Base-by-base conservation (phyloP, 2,329 filamentous ascomycete species). In the Diaporthe helianthi region DNA sequence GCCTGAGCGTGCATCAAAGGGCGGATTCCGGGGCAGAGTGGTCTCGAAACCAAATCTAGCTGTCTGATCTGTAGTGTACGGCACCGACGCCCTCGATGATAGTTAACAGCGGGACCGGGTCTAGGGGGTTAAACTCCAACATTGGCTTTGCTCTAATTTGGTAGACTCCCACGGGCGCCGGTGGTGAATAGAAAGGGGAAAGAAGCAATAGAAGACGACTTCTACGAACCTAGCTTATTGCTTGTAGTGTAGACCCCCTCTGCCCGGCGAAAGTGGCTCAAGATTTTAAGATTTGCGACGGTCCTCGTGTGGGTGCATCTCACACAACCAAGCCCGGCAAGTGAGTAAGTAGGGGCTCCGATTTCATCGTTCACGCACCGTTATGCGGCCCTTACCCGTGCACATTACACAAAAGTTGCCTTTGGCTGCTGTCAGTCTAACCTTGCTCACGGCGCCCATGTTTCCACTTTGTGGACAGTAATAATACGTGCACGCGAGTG, bases 1-100 rank as follows among this genome's bases (percentile, higher is more conserved):
- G 64, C 29, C 64, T 47, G 53, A 58, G 51, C 54, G 66, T 71
- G 66, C 69, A 63, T 69, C 69, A 69, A 31, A 52, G 52, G 60
- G 65, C 51, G 65, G 41, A 52, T 49, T 22, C 44, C 49, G 66
- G 69, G 38, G 55, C 52, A 22, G 47, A 44, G 22, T 58, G 65
- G 26, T 33, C 41, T 61, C 58, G 58, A 61, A 61, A 36, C 58
- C 26, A 61, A 46, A n/a, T 33, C 24, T 13, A 33, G 19, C 58
- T 17, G 55, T 61, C 41, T 4, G n/a, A 8, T 60, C 33, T 49
- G 44, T 63, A 49, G 24, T 49, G 44, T 63, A 49, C n/a, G 58
- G 58, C 49, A 49, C 58, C 58, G 29, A 22, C 22, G 58, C 44
- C 38, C 15, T 31, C 17, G 8, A n/a, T 22, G 41, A 41, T 26